Evolutionary conservation across 371 early-diverging fungal species (phyloP), one percentile per base, ranked within the genome.

Genomic region (Mucor circinelloides): DNA sequence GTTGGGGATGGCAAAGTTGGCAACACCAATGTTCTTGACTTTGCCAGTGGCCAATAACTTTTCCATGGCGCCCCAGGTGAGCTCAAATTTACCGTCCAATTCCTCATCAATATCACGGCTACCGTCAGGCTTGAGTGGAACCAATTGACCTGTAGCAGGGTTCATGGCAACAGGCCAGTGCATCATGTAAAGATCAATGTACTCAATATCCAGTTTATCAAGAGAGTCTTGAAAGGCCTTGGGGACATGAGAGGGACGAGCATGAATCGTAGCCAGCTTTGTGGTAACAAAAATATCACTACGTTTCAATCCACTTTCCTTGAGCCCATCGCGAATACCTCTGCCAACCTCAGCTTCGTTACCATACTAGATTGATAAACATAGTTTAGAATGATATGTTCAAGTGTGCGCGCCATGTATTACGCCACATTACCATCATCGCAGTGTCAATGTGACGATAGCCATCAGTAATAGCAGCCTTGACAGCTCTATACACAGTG

Each of bases 221-320:
- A 91, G 74, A 31, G 90, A 87, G 0, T 71, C 69, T 17, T 79
- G 68, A 64, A 88, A 64, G n/a, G 70, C 87, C 60, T 85, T 72
- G 6, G 74, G 68, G 17, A 89, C 86, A 25, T 76, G 36, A 6
- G 73, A 68, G 13, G 87, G 85, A 23, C 80, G 74, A 58, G 82
- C 83, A 62, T 76, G 68, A 50, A 80, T 85, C 60, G 87, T 85
- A 83, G 87, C 86, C 85, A 98, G 82, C 83, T 98, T 97, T 73
- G 93, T 92, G 19, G 97, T 96, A 59, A 97, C 85, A 77, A 96
- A 97, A 52, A 97, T 66, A 30, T 94, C 87, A 48, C 87, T 74
- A 54, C 96, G 87, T 32, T 75, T 63, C 52, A 81, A 63, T n/a
- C 71, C 72, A 34, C 74, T 74, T 48, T 85, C 80, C 27, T 70